A percentile compares a stretch with the other conserved stretches of the same genome.
Evolutionary conservation across 164 flowering plant genomes (phyloP).

Genomic region (Piper betle): DNA sequence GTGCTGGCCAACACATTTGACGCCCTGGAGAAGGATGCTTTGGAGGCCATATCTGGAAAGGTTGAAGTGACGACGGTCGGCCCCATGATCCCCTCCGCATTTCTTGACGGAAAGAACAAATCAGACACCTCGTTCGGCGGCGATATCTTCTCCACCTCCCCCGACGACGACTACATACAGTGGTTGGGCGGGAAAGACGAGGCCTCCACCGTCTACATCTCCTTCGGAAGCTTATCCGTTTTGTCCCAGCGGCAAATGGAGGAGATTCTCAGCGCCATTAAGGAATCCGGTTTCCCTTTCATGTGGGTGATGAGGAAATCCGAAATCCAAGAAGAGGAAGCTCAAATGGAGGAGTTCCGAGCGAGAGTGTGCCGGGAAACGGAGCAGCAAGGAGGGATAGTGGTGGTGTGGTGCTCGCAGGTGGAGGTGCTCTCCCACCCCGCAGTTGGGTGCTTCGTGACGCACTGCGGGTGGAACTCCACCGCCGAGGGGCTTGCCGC

Average conservation of each 20-base stretch:
- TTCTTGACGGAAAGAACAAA: slow-evolving; percentile 6
- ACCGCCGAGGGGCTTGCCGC: slow-evolving; percentile 30
- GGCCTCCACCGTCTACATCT: slow-evolving; percentile 28
- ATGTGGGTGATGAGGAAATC: slow-evolving; percentile 26
- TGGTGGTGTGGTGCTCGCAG: slow-evolving; percentile 41
- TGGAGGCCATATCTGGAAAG: slow-evolving; percentile 14
- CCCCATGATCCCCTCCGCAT: slow-evolving; percentile 28
- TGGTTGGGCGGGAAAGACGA: slow-evolving; percentile 22
- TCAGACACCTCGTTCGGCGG: neutral
- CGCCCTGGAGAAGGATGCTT: slow-evolving; percentile 19
- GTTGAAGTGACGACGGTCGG: slow-evolving; percentile 19
- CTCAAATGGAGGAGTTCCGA: neutral
- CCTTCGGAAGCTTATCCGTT: slow-evolving; percentile 24
- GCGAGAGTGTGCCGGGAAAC: slow-evolving; percentile 2
- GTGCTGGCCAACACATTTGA: slow-evolving; percentile 35
- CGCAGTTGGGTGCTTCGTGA: slow-evolving; percentile 44
- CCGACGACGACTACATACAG: slow-evolving; percentile 5
- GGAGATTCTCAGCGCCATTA: slow-evolving; percentile 17
- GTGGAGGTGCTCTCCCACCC: slow-evolving; percentile 37
- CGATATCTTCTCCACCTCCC: neutral
- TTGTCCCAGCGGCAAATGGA: slow-evolving; percentile 14
- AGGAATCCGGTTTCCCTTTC: slow-evolving; percentile 15
- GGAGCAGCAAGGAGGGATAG: slow-evolving; percentile 15
- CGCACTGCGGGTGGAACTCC: slow-evolving; percentile 78
- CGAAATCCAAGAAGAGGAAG: neutral